Percentiles rank a stretch among this genome's conserved stretches.
Conservation (phyloP, 106 monocot species). For the Apostasia shenzhenica region DNA sequence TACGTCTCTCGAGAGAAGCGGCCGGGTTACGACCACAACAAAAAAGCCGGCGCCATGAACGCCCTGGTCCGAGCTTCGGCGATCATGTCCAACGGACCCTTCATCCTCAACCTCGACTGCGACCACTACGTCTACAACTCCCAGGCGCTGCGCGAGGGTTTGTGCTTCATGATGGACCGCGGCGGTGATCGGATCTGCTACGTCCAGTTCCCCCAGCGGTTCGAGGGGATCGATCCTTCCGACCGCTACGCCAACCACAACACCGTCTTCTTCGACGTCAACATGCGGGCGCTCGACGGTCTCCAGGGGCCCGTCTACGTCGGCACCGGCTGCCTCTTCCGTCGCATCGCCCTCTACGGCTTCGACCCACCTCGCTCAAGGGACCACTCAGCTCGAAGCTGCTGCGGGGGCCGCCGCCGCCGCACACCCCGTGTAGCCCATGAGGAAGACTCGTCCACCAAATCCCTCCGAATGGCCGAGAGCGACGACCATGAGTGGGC, state of each 20-base stretch:
- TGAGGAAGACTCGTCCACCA: slow-evolving; percentile 16
- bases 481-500: slow-evolving; percentile 22
- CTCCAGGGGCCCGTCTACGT: slow-evolving; percentile 27
- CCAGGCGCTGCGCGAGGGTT: slow-evolving; percentile 8
- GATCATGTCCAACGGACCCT: slow-evolving; percentile 33
- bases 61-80: slow-evolving; percentile 33
- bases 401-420: slow-evolving; percentile 24
- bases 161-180: slow-evolving; percentile 60
- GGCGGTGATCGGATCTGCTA: slow-evolving; percentile 55
- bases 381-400: slow-evolving; percentile 11
- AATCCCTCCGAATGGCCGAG: slow-evolving; percentile 35
- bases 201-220: slow-evolving; percentile 59
- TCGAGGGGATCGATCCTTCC: slow-evolving; percentile 61
- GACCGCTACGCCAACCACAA: slow-evolving; percentile 64
- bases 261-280: slow-evolving; percentile 60
- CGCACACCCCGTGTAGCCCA: background rate
- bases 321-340: slow-evolving; percentile 21
- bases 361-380: slow-evolving; percentile 30
- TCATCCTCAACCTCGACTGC: slow-evolving; percentile 17
- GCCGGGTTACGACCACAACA: slow-evolving; percentile 31
- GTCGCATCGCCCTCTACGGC: slow-evolving; percentile 25
- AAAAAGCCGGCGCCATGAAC: slow-evolving; percentile 36
- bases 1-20: slow-evolving; percentile 33
- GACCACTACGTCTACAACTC: slow-evolving; percentile 17
- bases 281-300: slow-evolving; percentile 58